phyloP scores from a whole-genome alignment of 140 eudicot genomes.

The Stevia rebaudiana region DNA sequence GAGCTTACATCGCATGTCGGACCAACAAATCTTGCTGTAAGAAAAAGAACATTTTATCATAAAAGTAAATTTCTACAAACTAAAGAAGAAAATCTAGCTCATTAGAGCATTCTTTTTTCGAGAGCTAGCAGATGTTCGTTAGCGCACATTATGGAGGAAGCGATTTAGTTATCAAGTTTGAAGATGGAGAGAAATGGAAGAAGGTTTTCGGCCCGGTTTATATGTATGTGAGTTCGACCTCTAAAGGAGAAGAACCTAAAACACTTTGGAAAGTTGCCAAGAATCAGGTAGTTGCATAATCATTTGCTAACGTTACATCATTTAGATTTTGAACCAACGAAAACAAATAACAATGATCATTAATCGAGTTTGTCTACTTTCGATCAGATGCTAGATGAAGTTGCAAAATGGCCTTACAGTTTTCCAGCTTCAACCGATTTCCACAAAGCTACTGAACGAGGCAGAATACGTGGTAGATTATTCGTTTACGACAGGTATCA shows the following conservation, averaged over 20 bases:
- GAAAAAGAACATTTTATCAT: slow-evolving; percentile 10
- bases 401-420: slow-evolving; percentile 60
- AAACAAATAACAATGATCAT: too few relatives aligned
- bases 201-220: slow-evolving; percentile 77
- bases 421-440: slow-evolving; percentile 68
- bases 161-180: slow-evolving; percentile 44
- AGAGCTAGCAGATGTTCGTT: slow-evolving; percentile 41
- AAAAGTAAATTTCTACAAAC: background rate
- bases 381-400: slow-evolving; percentile 47
- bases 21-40: slow-evolving; percentile 70
- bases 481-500: slow-evolving; percentile 58
- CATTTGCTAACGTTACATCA: too few relatives aligned
- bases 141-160: slow-evolving; percentile 70
- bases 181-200: slow-evolving; percentile 57
- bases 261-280: slow-evolving; percentile 81
- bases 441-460: slow-evolving; percentile 46
- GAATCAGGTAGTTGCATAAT: slow-evolving; percentile 25
- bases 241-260: slow-evolving; percentile 22
- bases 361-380: background rate
- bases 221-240: slow-evolving; percentile 47
- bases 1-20: slow-evolving; percentile 74
- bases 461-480: slow-evolving; percentile 52
- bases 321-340: too few relatives aligned
- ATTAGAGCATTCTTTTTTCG: too few relatives aligned
- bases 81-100: background rate